phyloP scores from a whole-genome alignment of 768 basidiomycete species.

The Agrocybe pediades region DNA sequence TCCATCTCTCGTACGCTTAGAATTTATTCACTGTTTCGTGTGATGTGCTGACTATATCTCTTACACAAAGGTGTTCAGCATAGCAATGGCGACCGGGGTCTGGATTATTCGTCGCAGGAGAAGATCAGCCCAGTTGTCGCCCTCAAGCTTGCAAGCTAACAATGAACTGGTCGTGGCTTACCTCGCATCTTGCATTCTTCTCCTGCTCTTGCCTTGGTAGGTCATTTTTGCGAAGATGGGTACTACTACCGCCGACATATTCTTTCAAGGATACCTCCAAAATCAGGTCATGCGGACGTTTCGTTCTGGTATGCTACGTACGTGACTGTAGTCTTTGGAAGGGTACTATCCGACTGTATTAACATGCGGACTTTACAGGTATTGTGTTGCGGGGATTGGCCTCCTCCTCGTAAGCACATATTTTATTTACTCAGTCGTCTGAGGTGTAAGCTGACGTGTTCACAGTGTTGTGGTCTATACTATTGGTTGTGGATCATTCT shows the following conservation, averaged over 20 bases:
- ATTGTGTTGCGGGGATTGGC: constrained; percentile 31
- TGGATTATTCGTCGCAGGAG: constrained; percentile 32
- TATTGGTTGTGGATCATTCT: constrained; percentile 45
- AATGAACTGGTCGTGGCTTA: constrained; percentile 25
- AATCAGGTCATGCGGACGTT: constrained; percentile 35
- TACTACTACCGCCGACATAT: not conserved
- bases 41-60: constrained; percentile 17
- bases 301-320: constrained; percentile 43
- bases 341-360: no score
- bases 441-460: not conserved
- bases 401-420: constrained; percentile 24
- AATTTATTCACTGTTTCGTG: constrained; percentile 21
- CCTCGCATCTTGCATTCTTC: constrained; percentile 27
- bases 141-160: constrained; percentile 26
- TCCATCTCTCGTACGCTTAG: constrained; percentile 31
- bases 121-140: constrained; percentile 17
- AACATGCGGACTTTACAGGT: constrained; percentile 17
- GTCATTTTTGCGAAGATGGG: not conserved
- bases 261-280: constrained; percentile 33
- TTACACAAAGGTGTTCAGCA: constrained; percentile 29
- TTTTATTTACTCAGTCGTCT: not conserved
- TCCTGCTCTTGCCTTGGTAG: constrained; percentile 35
- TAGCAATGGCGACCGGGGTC: constrained; percentile 28
- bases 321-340: constrained; percentile 10
- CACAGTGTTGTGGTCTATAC: constrained; percentile 34